phyloP scores from a whole-genome alignment of 1,284 basidiomycete genomes.

The Rhodotorula sp. region DNA sequence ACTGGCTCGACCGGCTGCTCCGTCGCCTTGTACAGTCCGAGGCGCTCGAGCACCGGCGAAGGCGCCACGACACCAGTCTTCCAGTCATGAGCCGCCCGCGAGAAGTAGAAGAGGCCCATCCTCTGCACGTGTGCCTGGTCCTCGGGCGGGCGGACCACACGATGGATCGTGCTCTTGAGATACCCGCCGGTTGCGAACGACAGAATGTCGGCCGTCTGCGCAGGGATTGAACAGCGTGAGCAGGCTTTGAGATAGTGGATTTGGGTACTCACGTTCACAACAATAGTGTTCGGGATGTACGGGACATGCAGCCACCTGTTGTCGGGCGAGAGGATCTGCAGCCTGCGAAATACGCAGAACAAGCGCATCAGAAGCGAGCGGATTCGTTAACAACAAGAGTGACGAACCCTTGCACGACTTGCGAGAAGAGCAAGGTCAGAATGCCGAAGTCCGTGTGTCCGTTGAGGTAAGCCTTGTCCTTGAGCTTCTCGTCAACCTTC shows the following conservation, averaged over 20 bases:
- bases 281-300: slow-evolving; percentile 12
- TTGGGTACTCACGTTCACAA: slow-evolving; percentile 9
- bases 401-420: slow-evolving; percentile 14
- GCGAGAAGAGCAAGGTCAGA: slow-evolving; percentile 16
- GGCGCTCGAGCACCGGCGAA: slow-evolving; percentile 23
- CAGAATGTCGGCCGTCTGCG: slow-evolving; percentile 22
- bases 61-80: slow-evolving; percentile 15
- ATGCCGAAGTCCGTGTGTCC: slow-evolving; percentile 22
- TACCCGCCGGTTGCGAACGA: slow-evolving; percentile 22
- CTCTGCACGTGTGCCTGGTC: slow-evolving; percentile 49
- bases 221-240: not conserved
- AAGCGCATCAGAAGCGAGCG: not conserved
- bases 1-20: slow-evolving; percentile 1
- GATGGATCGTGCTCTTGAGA: slow-evolving; percentile 48
- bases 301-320: slow-evolving; percentile 15
- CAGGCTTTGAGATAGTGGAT: not conserved
- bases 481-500: slow-evolving; percentile 13
- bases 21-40: slow-evolving; percentile 16
- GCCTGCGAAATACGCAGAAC: not conserved
- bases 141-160: slow-evolving; percentile 49
- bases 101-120: slow-evolving; percentile 58
- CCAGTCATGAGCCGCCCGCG: slow-evolving; percentile 44
- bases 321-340: slow-evolving; percentile 11
- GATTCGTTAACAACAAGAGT: not conserved
- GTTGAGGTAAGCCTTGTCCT: slow-evolving; percentile 18